These are phyloP conservation scores for Blastocystis sp. DNA, from an alignment of 352 stramenopile genomes.

Conservation along the genomic window DNA sequence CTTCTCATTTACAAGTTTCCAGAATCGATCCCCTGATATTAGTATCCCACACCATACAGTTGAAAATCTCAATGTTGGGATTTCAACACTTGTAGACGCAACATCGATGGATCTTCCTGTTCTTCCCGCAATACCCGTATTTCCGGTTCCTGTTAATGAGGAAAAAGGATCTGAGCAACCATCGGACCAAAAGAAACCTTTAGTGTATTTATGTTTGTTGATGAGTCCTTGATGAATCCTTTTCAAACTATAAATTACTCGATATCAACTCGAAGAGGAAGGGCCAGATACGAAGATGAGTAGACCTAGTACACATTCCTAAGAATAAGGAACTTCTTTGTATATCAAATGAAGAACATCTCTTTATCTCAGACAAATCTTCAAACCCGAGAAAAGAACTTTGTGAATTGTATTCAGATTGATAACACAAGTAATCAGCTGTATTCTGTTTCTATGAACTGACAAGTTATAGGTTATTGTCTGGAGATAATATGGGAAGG, in stretches of 20 bases:
- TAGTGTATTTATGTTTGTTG: conserved; percentile 10
- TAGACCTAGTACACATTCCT: neutral
- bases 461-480: conserved; percentile 9
- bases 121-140: neutral
- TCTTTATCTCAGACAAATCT: conserved; percentile 11
- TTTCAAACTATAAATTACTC: too few relatives aligned
- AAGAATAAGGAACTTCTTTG: conserved; percentile 2
- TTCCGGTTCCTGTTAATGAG: neutral
- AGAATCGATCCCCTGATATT: neutral
- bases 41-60: neutral
- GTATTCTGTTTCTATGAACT: neutral
- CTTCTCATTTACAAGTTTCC: neutral
- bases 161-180: neutral
- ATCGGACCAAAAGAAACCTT: neutral
- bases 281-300: neutral
- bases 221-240: neutral
- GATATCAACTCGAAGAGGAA: too few relatives aligned
- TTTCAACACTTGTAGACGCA: neutral
- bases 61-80: neutral
- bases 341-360: neutral
- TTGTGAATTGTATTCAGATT: conserved; percentile 32
- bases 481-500: conserved; percentile 39
- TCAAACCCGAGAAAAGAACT: conserved; percentile 12
- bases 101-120: neutral
- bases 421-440: conserved; percentile 29